Conservation (phyloP, 805 yeast species). For the Schwanniomyces polymorphus region DNA sequence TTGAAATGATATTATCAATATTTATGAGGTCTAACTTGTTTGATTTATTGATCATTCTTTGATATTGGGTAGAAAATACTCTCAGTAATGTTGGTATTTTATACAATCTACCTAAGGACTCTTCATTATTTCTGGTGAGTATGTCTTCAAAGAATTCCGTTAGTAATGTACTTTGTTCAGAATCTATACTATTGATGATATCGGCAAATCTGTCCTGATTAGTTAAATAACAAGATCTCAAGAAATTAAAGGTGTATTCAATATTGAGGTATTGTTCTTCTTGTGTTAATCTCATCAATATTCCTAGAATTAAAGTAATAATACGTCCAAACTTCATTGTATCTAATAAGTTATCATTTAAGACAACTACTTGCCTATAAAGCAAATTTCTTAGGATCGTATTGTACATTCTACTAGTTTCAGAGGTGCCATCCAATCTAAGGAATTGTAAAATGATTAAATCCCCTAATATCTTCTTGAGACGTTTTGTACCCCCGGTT, state of each 20-base stretch:
- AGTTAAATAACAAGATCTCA: constrained; percentile 34
- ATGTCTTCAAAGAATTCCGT: constrained; percentile 31
- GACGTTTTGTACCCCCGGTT: constrained; percentile 6
- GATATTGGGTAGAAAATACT: constrained; percentile 23
- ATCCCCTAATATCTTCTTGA: constrained; percentile 27
- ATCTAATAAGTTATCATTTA: constrained; percentile 29
- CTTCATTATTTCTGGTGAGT: constrained; percentile 37
- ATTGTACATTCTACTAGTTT: constrained; percentile 11
- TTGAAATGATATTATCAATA: constrained; percentile 31
- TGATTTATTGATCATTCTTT: constrained; percentile 18
- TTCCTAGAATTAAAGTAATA: constrained; percentile 32
- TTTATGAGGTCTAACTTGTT: constrained; percentile 15
- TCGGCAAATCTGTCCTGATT: constrained; percentile 20
- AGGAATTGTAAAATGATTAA: constrained; percentile 26
- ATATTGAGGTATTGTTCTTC: constrained; percentile 15
- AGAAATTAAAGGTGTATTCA: constrained; percentile 33
- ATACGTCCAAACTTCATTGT: constrained; percentile 32
- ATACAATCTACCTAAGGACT: constrained; percentile 24
- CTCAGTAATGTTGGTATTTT: constrained; percentile 29
- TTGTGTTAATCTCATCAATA: constrained; percentile 16
- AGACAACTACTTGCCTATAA: constrained; percentile 32
- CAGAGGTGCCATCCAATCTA: constrained; percentile 13
- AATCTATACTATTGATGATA: constrained; percentile 14
- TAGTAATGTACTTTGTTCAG: constrained; percentile 16
- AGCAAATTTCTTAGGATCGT: constrained; percentile 26